Base-by-base conservation (phyloP, 2,329 filamentous ascomycete genomes). In the Sphaerulina musiva region DNA sequence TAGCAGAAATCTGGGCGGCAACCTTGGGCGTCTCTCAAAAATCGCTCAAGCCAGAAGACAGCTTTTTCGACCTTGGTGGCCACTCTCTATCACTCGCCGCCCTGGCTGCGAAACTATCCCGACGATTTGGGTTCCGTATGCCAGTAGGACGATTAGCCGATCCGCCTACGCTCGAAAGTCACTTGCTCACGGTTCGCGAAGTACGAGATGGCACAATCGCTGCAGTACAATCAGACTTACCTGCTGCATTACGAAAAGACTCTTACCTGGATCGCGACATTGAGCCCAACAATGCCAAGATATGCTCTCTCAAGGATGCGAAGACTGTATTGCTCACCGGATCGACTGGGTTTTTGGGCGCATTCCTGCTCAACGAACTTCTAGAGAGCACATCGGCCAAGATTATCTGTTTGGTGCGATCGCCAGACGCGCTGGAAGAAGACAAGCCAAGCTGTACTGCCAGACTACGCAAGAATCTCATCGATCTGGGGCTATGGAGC, bases 31-130 rank as follows among this genome's bases (percentile, higher is more conserved):
- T 85, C n/a, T 78, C 85, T 0, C 72, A 76, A 8, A 77, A 72
- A 40, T 75, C 79, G 17, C 80, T 91, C 23, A 86, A 84, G 49
- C 65, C 79, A 1, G 83, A 87, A 57, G 84, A 89, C 67, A 85
- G 84, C 68, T 92, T 92, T 70, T 92, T 91, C 66, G 87, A 91
- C 56, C 74, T 92, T 1, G 87, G 87, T 36, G 87, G 87, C 0
- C 87, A 92, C 69, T 90, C 86, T 0, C 73, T 92, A 50, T 82
- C 83, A 1, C 79, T 92, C n/a, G 87, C 87, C 0, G 85, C 89
- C 56, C 77, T 92, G 26, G 82, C 87, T n/a, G 83, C 82, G 26
- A 81, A 82, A 34, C 68, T 91, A 11, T 83, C 85, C 0, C 81
- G 81, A 55, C 79, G 78, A 0, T 89, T 89, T 63, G 86, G 86